phyloP scores from a whole-genome alignment of 179 eudicot species.

The Gypsophila paniculata region DNA sequence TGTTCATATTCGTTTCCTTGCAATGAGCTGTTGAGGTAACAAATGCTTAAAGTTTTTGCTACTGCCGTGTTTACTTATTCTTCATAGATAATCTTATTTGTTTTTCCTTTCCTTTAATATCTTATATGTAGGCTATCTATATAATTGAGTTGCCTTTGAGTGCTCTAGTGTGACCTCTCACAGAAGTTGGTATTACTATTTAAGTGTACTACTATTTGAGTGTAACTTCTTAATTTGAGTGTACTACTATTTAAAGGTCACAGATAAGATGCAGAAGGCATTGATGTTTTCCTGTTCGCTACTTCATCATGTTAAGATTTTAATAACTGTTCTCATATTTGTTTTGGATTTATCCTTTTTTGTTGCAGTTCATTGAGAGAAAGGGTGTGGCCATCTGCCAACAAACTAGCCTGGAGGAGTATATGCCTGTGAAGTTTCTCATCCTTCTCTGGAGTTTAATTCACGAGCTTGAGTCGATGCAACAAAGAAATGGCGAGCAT shows the following conservation, averaged over 20 bases:
- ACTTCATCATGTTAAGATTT: not conserved
- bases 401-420: slow-evolving; percentile 30
- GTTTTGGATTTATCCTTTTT: not conserved
- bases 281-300: not conserved
- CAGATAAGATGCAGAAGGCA: not conserved
- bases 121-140: not conserved
- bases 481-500: slow-evolving; percentile 34
- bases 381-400: slow-evolving; percentile 44
- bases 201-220: too few species aligned
- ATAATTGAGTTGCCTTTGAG: not conserved
- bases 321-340: not conserved
- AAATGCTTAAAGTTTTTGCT: not conserved
- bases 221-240: too few species aligned
- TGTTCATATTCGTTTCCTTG: not conserved
- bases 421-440: slow-evolving; percentile 59
- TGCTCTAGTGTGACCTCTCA: not conserved
- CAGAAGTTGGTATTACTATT: not conserved
- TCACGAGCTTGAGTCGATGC: slow-evolving; percentile 64
- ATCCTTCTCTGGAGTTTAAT: slow-evolving; percentile 61
- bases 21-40: not conserved
- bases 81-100: not conserved
- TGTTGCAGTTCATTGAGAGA: slow-evolving; percentile 54
- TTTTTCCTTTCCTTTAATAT: not conserved
- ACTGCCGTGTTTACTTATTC: not conserved
- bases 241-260: not conserved